A percentile compares a stretch with the other conserved stretches of the same genome.
These are phyloP conservation scores for Paramecium bursaria DNA, from an alignment of 73 alveolate genomes.

Conservation along the genomic window DNA sequence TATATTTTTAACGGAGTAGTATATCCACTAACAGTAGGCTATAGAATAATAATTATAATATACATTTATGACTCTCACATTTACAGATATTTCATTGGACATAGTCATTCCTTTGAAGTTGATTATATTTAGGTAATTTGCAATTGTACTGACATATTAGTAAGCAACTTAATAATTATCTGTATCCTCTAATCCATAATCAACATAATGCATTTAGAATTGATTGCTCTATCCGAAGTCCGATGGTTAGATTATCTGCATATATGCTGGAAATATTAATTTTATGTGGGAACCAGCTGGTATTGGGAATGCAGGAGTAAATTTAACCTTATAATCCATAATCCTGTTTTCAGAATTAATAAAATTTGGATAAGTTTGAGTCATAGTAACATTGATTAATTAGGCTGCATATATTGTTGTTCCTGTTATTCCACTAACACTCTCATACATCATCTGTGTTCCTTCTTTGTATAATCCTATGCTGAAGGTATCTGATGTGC, in stretches of 20 bases:
- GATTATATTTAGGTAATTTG: constrained; percentile 43
- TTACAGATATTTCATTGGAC: constrained; percentile 59
- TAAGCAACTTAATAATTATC: constrained; percentile 33
- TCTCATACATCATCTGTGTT: constrained; percentile 64
- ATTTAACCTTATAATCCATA: constrained; percentile 58
- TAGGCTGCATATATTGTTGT: constrained; percentile 51
- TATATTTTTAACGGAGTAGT: constrained; percentile 64
- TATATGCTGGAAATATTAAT: constrained; percentile 58
- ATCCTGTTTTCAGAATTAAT: constrained; percentile 23
- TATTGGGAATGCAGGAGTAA: constrained; percentile 65
- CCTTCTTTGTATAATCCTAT: constrained; percentile 53
- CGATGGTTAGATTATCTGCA: constrained; percentile 24
- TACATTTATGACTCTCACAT: constrained; percentile 59
- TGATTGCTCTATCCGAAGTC: constrained; percentile 1
- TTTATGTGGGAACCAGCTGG: constrained; percentile 55
- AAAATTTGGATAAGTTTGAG: constrained; percentile 3
- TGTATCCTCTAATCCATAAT: constrained; percentile 67
- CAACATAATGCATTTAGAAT: constrained; percentile 57
- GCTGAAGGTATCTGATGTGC: constrained; percentile 26
- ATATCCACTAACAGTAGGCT: constrained; percentile 64
- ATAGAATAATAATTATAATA: no score
- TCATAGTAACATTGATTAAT: constrained; percentile 53
- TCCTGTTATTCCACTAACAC: constrained; percentile 47
- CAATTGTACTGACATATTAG: not conserved
- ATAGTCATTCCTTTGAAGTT: constrained; percentile 33